phyloP scores from a whole-genome alignment of 1,284 basidiomycete genomes.

The Tremellales sp. region DNA sequence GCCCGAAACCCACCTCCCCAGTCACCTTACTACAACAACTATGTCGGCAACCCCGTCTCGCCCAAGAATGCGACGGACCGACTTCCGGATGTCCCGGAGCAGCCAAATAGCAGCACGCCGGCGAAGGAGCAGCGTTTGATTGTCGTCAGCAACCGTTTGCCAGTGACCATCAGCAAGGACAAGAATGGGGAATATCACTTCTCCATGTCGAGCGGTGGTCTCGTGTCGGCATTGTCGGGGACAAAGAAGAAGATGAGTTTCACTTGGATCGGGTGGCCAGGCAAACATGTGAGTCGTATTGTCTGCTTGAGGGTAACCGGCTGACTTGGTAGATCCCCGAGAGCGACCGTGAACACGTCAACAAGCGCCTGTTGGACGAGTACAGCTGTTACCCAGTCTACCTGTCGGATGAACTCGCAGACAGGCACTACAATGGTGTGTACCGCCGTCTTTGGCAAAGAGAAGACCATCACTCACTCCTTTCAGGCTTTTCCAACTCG shows the following conservation, averaged over 20 bases:
- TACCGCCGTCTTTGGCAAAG: no score
- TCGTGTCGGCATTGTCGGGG: constrained; percentile 88
- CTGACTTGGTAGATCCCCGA: constrained; percentile 70
- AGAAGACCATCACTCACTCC: no score
- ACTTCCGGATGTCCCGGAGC: neutral
- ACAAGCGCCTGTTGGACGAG: constrained; percentile 84
- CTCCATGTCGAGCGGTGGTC: constrained; percentile 94
- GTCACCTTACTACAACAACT: neutral
- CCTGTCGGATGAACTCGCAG: constrained; percentile 93
- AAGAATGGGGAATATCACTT: constrained; percentile 84
- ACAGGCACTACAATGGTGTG: constrained; percentile 89
- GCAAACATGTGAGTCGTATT: constrained; percentile 42
- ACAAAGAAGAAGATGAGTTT: constrained; percentile 96
- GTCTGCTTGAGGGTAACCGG: neutral
- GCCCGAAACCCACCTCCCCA: neutral
- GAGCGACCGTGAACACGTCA: constrained; percentile 78
- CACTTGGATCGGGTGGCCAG: constrained; percentile 87
- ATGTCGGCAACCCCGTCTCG: neutral
- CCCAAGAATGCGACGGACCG: neutral
- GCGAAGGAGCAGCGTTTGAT: constrained; percentile 65
- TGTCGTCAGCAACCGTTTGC: constrained; percentile 92
- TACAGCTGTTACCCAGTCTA: constrained; percentile 98
- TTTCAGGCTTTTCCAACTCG: constrained; percentile 80
- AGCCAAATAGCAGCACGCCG: neutral
- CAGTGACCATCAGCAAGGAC: constrained; percentile 87